A percentile compares a stretch with the other conserved stretches of the same genome.
phyloP scores from a whole-genome alignment of 139 green algal genomes.

The Spirogloea muscicola region DNA sequence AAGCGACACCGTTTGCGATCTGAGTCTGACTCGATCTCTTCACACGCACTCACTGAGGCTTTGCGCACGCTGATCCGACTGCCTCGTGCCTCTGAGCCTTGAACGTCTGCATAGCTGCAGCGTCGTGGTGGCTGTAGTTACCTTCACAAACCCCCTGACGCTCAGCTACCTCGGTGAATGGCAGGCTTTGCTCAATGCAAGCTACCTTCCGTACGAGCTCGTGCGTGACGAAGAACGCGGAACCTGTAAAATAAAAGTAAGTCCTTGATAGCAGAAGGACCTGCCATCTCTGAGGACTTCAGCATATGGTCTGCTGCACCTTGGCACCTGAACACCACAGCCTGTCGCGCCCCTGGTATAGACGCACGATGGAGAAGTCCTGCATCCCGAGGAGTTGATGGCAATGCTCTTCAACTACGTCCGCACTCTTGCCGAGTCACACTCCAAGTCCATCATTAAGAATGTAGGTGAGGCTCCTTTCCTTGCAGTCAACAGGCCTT shows the following conservation, averaged over 20 bases:
- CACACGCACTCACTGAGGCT: no score
- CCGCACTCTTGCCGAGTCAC: constrained; percentile 65
- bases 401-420: constrained; percentile 85
- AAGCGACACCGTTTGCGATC: no score
- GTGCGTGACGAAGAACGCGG: constrained; percentile 57
- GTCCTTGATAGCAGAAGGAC: not conserved
- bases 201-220: constrained; percentile 68
- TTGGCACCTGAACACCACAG: not conserved
- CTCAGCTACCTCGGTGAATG: no score
- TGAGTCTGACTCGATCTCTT: no score
- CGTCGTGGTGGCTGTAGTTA: no score
- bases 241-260: constrained; percentile 6
- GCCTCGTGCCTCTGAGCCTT: no score
- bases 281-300: not conserved
- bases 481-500: no score
- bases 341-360: not conserved
- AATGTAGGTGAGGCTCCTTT: no score
- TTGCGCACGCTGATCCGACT: no score
- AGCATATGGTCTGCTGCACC: no score
- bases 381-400: constrained; percentile 81
- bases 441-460: constrained; percentile 62
- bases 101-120: no score
- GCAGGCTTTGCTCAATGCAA: constrained; percentile 14
- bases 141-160: no score
- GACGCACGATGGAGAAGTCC: constrained; percentile 42